Evolutionary conservation across 2,329 filamentous ascomycete genomes (phyloP).

Genomic region (Leptosphaerulina australis): DNA sequence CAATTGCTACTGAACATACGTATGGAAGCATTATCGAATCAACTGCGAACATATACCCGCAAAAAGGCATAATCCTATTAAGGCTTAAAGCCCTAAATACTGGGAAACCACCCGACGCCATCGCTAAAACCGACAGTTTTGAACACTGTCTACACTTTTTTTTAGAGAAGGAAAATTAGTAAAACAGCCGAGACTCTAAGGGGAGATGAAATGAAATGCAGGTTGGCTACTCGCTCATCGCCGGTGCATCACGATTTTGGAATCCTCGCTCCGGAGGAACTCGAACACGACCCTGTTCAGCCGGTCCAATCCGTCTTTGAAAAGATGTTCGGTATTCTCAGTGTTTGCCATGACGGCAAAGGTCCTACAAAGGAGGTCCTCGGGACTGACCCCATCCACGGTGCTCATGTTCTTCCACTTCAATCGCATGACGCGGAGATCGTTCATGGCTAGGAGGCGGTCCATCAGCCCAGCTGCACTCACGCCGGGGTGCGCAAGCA

Average conservation of each 20-base stretch:
- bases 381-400: conserved; percentile 38
- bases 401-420: conserved; percentile 48
- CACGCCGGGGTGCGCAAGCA: conserved; percentile 34
- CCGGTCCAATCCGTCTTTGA: conserved; percentile 41
- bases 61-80: neutral
- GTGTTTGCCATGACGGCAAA: conserved; percentile 44
- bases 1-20: neutral
- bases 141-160: conserved; percentile 14
- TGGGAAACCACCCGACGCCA: conserved; percentile 26
- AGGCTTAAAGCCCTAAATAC: neutral
- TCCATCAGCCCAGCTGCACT: conserved; percentile 37
- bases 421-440: conserved; percentile 41
- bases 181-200: neutral
- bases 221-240: conserved; percentile 7
- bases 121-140: conserved; percentile 29
- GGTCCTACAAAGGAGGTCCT: conserved; percentile 43
- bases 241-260: conserved; percentile 42
- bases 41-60: neutral
- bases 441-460: conserved; percentile 43
- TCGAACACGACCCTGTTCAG: conserved; percentile 41
- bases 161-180: neutral
- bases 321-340: conserved; percentile 42
- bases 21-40: too few relatives aligned
- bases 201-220: neutral
- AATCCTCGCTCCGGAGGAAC: conserved; percentile 39